Conservation (phyloP, 2,329 filamentous ascomycete species). For the Calcarisporium arbuscula region DNA sequence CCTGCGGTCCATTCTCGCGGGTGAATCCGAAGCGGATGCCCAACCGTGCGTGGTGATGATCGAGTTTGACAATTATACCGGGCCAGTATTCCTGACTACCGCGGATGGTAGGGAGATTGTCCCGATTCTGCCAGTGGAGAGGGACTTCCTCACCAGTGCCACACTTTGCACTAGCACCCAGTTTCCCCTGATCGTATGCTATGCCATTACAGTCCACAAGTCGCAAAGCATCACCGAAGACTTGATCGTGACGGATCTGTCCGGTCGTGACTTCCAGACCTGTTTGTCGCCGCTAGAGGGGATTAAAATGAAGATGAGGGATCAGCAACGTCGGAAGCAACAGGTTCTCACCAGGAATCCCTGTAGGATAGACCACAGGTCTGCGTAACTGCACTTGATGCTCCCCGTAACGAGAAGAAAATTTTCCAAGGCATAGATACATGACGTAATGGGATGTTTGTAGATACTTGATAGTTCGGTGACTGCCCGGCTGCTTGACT, state of each 20-base stretch:
- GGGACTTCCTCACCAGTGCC: not conserved
- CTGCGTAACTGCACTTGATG: too few relatives aligned
- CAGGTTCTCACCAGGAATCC: not conserved
- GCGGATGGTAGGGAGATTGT: constrained; percentile 8
- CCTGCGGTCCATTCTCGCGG: constrained; percentile 4
- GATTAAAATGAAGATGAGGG: too few relatives aligned
- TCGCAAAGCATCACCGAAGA: too few relatives aligned
- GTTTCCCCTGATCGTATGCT: not conserved
- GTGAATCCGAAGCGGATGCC: constrained; percentile 6
- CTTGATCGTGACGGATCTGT: too few relatives aligned
- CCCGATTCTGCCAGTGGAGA: not conserved
- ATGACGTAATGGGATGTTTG: too few relatives aligned
- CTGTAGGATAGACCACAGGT: not conserved
- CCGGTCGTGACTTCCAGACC: too few relatives aligned
- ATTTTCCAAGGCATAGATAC: too few relatives aligned
- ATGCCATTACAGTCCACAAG: not conserved
- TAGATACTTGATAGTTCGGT: too few relatives aligned
- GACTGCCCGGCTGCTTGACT: too few relatives aligned
- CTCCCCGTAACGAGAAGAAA: too few relatives aligned
- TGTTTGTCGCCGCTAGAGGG: too few relatives aligned
- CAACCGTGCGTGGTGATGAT: constrained; percentile 9
- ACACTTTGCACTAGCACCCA: not conserved
- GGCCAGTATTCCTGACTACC: constrained; percentile 9
- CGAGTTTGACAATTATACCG: constrained; percentile 10
- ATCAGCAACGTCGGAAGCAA: not conserved